Evolutionary conservation across 306 rosid species (phyloP), one percentile per base, ranked within the genome.

Genomic region (Medicago lupulina): DNA sequence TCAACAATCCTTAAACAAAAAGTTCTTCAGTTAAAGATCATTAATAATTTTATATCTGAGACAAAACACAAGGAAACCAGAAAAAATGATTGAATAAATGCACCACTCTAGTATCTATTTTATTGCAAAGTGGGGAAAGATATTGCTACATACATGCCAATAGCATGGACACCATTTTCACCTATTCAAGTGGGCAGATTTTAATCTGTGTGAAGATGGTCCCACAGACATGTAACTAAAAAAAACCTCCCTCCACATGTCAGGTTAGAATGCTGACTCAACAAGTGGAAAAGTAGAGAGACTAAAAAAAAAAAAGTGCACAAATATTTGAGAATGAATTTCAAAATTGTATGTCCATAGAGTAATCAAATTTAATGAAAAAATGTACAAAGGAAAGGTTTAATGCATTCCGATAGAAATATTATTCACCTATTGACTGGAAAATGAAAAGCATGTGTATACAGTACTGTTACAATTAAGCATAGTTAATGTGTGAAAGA

Each of bases 321-420:
- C 15, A 70, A 31, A 54, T 47, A 47, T 54, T 59, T 68, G 70
- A 54, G 34, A 70, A 64, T 25, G 62, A 38, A 75, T 64, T 28
- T 43, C 46, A 47, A 71, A 66, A 73, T 71, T 16, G 1, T 13
- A 61, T 61, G 53, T 43, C 10, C 64, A 9, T 50, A 50, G 49
- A 61, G 18, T 21, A 28, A 19, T 67, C 67, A 71, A 71, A 65
- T 46, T 77, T 67, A 67, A 16, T 9, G 57, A 67, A 76, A 65
- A 66, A 43, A 66, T 51, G 63, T 34, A 59, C 68, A 50, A 54
- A 21, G 38, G 21, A 58, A 39, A 77, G 15, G 19, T 3, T 51
- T 55, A 13, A 61, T 61, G 67, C 67, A 31, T 34, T 21, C 31
- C 61, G 9, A 55, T 9, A 54, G 60, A 54, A 54, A 19, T 54